Evolutionary conservation across 805 yeast genomes (phyloP).

Genomic region (Candida odintsovae): DNA sequence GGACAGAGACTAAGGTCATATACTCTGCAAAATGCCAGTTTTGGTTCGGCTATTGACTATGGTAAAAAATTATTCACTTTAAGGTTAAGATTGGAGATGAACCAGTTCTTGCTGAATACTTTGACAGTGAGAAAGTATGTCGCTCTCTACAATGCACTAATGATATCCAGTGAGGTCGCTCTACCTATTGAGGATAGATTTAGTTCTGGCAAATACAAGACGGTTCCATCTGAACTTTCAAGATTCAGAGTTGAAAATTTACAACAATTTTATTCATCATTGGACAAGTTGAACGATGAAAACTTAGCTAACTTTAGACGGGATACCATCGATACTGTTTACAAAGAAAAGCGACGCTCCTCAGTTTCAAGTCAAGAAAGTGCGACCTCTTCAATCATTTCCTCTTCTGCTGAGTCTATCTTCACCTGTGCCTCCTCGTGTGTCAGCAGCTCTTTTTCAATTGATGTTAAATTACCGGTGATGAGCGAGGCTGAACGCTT

Average conservation of each 20-base stretch:
- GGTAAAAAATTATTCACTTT: neutral
- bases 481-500: neutral
- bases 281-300: neutral
- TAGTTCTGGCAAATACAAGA: neutral
- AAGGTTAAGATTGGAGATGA: constrained; percentile 9
- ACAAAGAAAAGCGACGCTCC: neutral
- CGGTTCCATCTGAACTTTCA: constrained; percentile 4
- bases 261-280: neutral
- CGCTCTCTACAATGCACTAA: constrained; percentile 3
- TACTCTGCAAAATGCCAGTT: constrained; percentile 7
- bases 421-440: neutral
- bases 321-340: constrained; percentile 1
- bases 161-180: constrained; percentile 1
- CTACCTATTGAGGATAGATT: constrained; percentile 6
- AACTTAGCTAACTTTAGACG: constrained; percentile 1
- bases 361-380: neutral
- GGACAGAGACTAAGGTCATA: constrained; percentile 3
- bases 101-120: constrained; percentile 6
- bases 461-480: neutral
- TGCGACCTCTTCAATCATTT: neutral
- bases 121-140: constrained; percentile 1
- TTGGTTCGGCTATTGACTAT: constrained; percentile 8
- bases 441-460: neutral
- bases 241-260: constrained; percentile 7
- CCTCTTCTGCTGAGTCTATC: neutral